These are phyloP conservation scores for Phellinidium pouzarii DNA, from an alignment of 1,284 basidiomycete species.

Conservation along the genomic window DNA sequence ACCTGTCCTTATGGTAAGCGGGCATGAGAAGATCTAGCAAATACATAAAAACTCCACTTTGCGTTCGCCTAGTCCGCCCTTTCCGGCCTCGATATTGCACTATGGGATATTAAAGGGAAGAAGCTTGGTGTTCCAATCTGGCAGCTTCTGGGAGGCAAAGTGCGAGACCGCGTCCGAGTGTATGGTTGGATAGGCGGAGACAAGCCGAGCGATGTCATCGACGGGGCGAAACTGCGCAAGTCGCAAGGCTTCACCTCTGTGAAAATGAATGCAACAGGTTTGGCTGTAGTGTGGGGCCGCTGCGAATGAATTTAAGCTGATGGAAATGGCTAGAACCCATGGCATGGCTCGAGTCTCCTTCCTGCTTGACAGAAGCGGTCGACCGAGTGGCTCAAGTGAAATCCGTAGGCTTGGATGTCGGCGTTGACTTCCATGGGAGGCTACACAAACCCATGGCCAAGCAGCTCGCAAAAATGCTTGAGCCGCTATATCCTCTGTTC, in stretches of 20 bases:
- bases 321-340: conserved; percentile 23
- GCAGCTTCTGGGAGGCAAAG: conserved; percentile 70
- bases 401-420: conserved; percentile 60
- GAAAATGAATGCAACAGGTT: conserved; percentile 70
- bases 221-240: conserved; percentile 55
- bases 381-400: conserved; percentile 58
- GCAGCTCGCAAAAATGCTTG: conserved; percentile 62
- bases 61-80: conserved; percentile 40
- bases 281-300: conserved; percentile 2
- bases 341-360: conserved; percentile 41
- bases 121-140: conserved; percentile 69
- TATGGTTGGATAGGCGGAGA: conserved; percentile 75
- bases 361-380: conserved; percentile 50
- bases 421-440: conserved; percentile 56
- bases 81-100: conserved; percentile 47
- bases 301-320: background rate
- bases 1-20: conserved; percentile 59
- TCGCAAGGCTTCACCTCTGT: conserved; percentile 70
- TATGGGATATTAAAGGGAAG: conserved; percentile 78
- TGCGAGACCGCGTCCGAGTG: conserved; percentile 51
- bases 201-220: conserved; percentile 54
- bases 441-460: conserved; percentile 76
- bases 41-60: background rate
- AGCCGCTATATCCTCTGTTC: conserved; percentile 62
- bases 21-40: background rate